Conservation (phyloP, 176 grass and related monocot species). For the Avena eriantha region DNA sequence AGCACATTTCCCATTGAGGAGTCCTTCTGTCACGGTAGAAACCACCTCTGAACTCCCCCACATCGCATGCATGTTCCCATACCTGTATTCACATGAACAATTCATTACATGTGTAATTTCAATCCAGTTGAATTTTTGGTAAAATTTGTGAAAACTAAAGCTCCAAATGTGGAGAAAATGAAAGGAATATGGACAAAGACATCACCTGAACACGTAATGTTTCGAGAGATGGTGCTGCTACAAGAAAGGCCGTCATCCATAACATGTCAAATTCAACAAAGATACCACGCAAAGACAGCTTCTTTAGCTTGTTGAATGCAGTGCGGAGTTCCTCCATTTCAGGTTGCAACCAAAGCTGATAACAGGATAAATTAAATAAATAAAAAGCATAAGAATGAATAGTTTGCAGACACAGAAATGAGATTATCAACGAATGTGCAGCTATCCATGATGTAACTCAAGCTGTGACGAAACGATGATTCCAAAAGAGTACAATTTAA, state of each 20-base stretch:
- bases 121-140: not conserved
- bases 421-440: not conserved
- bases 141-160: not conserved
- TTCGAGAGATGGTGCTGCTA: not conserved
- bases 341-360: not conserved
- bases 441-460: not conserved
- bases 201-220: not conserved
- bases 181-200: not conserved
- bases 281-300: not conserved
- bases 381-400: not conserved
- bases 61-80: not conserved
- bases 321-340: not conserved
- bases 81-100: not conserved
- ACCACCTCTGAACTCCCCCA: not conserved
- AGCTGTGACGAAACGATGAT: not conserved
- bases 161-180: not conserved
- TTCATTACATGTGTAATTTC: not conserved
- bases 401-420: not conserved
- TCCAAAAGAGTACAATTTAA: not conserved
- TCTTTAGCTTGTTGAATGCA: not conserved
- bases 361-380: not conserved
- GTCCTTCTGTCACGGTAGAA: not conserved
- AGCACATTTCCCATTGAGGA: not conserved
- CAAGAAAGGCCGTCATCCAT: not conserved
- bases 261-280: constrained; percentile 3